phyloP scores from a whole-genome alignment of 805 yeast species.

The Hanseniaspora valbyensis region DNA sequence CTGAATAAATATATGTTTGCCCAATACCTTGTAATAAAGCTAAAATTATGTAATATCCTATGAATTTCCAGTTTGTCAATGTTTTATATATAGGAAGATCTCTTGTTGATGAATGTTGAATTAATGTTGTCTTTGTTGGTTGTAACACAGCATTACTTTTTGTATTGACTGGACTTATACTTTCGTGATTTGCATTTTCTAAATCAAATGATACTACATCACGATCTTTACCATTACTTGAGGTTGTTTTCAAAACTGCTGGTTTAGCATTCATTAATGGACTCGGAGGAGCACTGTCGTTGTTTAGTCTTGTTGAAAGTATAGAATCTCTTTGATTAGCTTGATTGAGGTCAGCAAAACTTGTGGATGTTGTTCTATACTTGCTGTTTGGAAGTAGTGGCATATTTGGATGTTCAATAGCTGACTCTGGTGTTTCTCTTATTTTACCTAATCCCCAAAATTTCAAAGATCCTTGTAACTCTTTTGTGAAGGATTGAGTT shows the following conservation, averaged over 20 bases:
- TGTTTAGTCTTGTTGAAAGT: background rate
- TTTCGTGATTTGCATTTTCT: background rate
- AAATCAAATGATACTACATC: constrained; percentile 5
- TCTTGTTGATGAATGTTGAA: constrained; percentile 16
- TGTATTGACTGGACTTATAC: background rate
- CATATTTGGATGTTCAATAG: background rate
- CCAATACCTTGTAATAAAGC: constrained; percentile 53
- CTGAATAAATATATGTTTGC: constrained; percentile 60
- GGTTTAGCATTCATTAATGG: background rate
- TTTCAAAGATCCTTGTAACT: constrained; percentile 23
- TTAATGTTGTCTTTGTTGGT: constrained; percentile 3
- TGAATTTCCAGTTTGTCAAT: constrained; percentile 31
- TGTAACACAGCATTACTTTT: background rate
- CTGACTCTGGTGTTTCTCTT: constrained; percentile 15
- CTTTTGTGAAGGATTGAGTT: constrained; percentile 23
- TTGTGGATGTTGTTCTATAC: background rate
- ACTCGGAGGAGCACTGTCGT: background rate
- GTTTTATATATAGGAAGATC: constrained; percentile 18
- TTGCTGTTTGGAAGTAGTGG: background rate
- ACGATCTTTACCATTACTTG: background rate
- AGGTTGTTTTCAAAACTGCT: background rate
- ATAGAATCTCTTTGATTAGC: background rate
- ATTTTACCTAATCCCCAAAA: constrained; percentile 25
- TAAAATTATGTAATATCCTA: constrained; percentile 44
- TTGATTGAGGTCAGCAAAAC: background rate